Conservation (phyloP, 192 early-diverging fungal species). For the Linnemannia zychae region DNA sequence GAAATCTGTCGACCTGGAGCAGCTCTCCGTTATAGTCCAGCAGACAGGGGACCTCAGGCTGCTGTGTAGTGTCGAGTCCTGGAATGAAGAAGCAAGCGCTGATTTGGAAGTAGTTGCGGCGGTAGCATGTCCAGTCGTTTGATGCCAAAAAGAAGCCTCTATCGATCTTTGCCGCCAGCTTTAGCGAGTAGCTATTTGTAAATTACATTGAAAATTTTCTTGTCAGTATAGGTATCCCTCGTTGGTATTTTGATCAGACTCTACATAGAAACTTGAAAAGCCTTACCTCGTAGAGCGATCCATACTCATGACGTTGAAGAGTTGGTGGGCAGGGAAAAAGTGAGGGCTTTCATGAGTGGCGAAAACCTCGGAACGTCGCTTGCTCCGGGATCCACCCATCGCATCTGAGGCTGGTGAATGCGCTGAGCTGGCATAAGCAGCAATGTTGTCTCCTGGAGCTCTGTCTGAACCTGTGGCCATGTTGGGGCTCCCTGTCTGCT, state of each 20-base stretch:
- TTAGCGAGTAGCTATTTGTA: conserved; percentile 67
- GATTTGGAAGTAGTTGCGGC: conserved; percentile 95
- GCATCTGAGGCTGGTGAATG: conserved; percentile 25
- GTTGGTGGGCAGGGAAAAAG: conserved; percentile 77
- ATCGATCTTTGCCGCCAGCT: conserved; percentile 86
- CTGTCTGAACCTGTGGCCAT: conserved; percentile 27
- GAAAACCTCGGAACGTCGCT: conserved; percentile 51
- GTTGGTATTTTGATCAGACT: neutral
- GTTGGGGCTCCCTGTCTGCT: conserved; percentile 37
- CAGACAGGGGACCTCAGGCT: conserved; percentile 72
- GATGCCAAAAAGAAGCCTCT: conserved; percentile 93
- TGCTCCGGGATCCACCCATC: neutral
- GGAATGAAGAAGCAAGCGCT: conserved; percentile 73
- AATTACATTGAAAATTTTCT: no score
- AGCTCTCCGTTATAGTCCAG: conserved; percentile 69
- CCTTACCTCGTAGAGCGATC: conserved; percentile 67
- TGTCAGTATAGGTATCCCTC: neutral
- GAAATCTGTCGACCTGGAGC: conserved; percentile 75
- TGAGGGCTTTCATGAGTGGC: conserved; percentile 72
- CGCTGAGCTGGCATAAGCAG: conserved; percentile 26
- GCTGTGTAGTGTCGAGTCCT: conserved; percentile 56
- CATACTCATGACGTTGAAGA: conserved; percentile 74
- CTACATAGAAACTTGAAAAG: neutral
- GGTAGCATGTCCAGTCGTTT: conserved; percentile 94
- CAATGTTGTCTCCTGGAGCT: conserved; percentile 12